Evolutionary conservation across 225 moss, liverwort and hornwort species (phyloP).

Genomic region (Bryoerythrophyllum caledonicum): DNA sequence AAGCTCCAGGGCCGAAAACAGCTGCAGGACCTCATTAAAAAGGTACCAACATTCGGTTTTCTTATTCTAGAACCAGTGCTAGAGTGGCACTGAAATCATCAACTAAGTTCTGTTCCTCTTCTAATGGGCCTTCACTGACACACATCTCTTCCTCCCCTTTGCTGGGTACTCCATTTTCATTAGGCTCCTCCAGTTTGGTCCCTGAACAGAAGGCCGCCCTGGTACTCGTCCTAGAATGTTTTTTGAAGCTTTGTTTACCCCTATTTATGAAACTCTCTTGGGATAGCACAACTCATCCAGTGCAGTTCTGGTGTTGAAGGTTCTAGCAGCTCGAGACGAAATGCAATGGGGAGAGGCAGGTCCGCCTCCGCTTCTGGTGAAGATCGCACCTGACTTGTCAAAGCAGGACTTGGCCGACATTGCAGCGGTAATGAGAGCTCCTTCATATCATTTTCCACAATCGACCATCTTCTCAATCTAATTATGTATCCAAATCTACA

Average conservation of each 20-base stretch:
- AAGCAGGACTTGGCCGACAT: constrained; percentile 92
- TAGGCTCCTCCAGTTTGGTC: no score
- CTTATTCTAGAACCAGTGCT: background rate
- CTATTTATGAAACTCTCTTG: background rate
- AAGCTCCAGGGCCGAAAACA: constrained; percentile 97
- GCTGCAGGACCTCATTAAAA: constrained; percentile 89
- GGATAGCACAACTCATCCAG: constrained; percentile 16
- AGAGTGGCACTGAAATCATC: no score
- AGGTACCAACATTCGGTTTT: constrained; percentile 34
- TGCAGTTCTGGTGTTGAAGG: constrained; percentile 38
- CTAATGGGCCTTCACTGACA: no score
- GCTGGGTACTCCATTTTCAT: no score
- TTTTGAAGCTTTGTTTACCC: background rate
- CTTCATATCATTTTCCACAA: background rate
- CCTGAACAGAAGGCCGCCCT: no score
- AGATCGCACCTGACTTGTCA: constrained; percentile 97
- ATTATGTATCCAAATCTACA: background rate
- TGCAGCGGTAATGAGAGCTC: constrained; percentile 63
- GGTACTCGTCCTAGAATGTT: no score
- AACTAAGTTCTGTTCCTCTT: no score
- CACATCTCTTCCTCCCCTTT: no score
- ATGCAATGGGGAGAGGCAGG: constrained; percentile 97
- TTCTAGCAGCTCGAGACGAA: constrained; percentile 94
- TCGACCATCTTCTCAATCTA: constrained; percentile 1
- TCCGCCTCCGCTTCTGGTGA: constrained; percentile 92